Evolutionary conservation across 139 green algal species (phyloP), one percentile per base, ranked within the genome.

Genomic region (Coelastrella sp.): DNA sequence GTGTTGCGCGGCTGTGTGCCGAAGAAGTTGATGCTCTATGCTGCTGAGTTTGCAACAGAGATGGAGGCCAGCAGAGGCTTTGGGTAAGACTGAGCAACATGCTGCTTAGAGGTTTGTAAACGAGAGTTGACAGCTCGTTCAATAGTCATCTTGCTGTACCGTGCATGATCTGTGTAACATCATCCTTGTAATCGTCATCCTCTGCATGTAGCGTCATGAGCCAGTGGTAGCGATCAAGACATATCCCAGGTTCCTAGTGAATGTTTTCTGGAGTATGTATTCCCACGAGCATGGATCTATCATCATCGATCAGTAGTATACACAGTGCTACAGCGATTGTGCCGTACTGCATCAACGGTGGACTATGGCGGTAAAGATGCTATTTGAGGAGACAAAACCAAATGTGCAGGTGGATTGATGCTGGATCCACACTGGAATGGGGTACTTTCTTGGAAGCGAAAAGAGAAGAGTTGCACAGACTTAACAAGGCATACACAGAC

Each of bases 401-500:
- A 9, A 23, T 9, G 11, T 57, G 45, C 45, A 84, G 78, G n/a
- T 84, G 78, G 78, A 62, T 38, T 25, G 59, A 74, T 60, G 78
- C 43, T 4, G 59, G 21, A 27, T 64, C 53, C 2, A 2, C 17
- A 32, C 43, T 85, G 43, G 81, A 92, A 67, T 94, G 90, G 90
- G 13, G 34, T 0, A 83, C 41, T 11, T 72, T 96, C 38, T 81
- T 95, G n/a, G 71, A 69, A 17, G 50, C 81, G 17, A 86, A 99
- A 94, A 87, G 84, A 4, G 95, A 96, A 72, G 97, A 99, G 88
- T 86, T 99, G 5, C 37, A 89, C 48, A 89, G 97, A 0, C 90
- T 99, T 2, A 99, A 98, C 83, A 67, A 79, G 32, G 25, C 13
- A 13, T 85, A 85, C 64, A 68, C 5, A 0, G 79, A 85, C 35